Evolutionary conservation across 139 green algal species (phyloP), one percentile per base, ranked within the genome.

Genomic region (Chlamydomonas urium): DNA sequence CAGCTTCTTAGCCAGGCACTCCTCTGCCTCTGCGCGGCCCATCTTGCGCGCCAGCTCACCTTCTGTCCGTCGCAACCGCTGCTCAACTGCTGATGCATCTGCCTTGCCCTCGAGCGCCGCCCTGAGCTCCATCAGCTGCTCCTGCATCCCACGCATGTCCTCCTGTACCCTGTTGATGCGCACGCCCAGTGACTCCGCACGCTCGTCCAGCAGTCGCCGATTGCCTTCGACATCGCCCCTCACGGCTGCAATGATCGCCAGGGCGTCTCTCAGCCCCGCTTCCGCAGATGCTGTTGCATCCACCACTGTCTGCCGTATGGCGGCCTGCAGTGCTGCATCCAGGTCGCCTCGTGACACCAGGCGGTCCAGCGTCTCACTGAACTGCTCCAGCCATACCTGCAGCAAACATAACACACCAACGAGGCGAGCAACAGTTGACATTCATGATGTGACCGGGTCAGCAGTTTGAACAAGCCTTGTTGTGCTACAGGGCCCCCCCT

Each of bases 301-400:
- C 38, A 35, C 5, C 63, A 58, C 33, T 38, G 63, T 45, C 33
- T 67, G 60, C 60, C 21, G 38, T 6, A 17, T 28, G 4, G 63
- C 32, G 6, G 34, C 63, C 6, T 10, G 5, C 63, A 70, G 38
- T 34, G 34, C 31, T 4, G 37, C 38, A 38, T 56, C 37, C 5
- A 70, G 28, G 5, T 70, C 63, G 23, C 33, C 23, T n/a, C 63
- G 36, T 57, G 36, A 6, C 36, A 70, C 63, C 4, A 70, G 36
- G 14, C 35, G 23, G 24, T 70, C 63, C 36, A 58, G 35, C 4
- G 35, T 29, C 36, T 70, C 35, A 37, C 33, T 34, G 56, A 58
- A 70, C 35, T 56, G 36, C n/a, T 57, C 28, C 4, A 70, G 63
- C 63, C 63, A 70, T 34, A 70, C 63, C 60, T 67, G 26, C 10